Evolutionary conservation across 805 yeast genomes (phyloP).

Genomic region (Wickerhamomyces chaumierensis): DNA sequence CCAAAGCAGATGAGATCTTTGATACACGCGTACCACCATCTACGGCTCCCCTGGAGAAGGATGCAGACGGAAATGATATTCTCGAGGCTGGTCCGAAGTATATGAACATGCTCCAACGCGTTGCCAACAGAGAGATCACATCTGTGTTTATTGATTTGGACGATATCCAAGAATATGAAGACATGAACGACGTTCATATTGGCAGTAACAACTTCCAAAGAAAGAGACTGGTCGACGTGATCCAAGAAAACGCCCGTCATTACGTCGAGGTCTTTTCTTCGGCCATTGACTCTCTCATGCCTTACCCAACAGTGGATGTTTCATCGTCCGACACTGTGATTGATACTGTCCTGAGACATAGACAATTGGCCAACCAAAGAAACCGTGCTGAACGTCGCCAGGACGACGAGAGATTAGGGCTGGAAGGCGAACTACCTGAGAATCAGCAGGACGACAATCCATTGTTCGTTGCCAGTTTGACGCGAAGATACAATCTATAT

Average conservation of each 20-base stretch:
- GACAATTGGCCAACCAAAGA: slow-evolving; percentile 72
- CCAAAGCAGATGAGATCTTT: slow-evolving; percentile 22
- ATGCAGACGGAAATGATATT: slow-evolving; percentile 9
- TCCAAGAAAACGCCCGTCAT: slow-evolving; percentile 65
- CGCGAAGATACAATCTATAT: slow-evolving; percentile 79
- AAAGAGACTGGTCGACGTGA: slow-evolving; percentile 40
- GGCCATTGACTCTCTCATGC: slow-evolving; percentile 73
- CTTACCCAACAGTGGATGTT: slow-evolving; percentile 74
- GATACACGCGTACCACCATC: slow-evolving; percentile 22
- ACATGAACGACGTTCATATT: slow-evolving; percentile 22
- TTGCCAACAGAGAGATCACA: slow-evolving; percentile 74
- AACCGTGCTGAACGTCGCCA: slow-evolving; percentile 56
- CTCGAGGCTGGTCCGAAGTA: slow-evolving; percentile 58
- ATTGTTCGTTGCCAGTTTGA: slow-evolving; percentile 74
- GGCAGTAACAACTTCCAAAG: slow-evolving; percentile 14
- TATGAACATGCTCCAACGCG: slow-evolving; percentile 56
- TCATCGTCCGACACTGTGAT: slow-evolving; percentile 79
- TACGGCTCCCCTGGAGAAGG: slow-evolving; percentile 15
- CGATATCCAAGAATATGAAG: slow-evolving; percentile 67
- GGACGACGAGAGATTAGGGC: slow-evolving; percentile 24
- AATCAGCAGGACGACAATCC: slow-evolving; percentile 24
- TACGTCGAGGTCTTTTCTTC: slow-evolving; percentile 68
- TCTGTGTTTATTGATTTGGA: slow-evolving; percentile 70
- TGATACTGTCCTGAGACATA: slow-evolving; percentile 86
- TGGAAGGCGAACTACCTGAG: slow-evolving; percentile 2